Percentiles rank a stretch among this genome's conserved stretches.
These are phyloP conservation scores for Lachancea sp. DNA, from an alignment of 805 yeast species.

Conservation along the genomic window DNA sequence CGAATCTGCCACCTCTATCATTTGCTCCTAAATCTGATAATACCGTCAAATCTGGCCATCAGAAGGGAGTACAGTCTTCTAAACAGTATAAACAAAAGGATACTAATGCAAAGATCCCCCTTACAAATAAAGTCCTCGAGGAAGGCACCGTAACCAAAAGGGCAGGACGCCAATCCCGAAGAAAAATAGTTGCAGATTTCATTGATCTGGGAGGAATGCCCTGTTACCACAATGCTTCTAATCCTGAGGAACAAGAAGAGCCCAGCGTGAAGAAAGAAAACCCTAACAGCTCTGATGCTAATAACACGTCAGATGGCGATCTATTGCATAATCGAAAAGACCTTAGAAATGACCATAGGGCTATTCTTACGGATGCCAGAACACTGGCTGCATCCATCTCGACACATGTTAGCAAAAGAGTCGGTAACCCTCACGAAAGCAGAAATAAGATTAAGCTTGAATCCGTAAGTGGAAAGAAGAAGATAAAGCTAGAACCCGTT, in stretches of 20 bases:
- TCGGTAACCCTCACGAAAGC: neutral
- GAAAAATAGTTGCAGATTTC: conserved; percentile 16
- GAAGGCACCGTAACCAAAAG: neutral
- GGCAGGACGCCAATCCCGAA: conserved; percentile 5
- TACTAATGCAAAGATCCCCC: too few species aligned
- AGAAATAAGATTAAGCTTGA: conserved; percentile 21
- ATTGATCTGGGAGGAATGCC: conserved; percentile 14
- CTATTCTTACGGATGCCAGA: too few species aligned
- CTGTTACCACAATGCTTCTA: neutral
- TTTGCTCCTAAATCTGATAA: conserved; percentile 5
- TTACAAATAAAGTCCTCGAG: too few species aligned
- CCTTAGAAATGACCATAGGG: too few species aligned
- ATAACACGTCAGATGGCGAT: too few species aligned
- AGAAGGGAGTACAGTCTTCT: neutral
- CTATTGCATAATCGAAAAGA: too few species aligned
- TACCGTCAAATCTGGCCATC: neutral
- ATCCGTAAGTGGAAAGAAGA: conserved; percentile 6
- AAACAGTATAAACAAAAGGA: too few species aligned
- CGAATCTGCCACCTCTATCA: neutral
- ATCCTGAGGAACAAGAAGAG: too few species aligned
- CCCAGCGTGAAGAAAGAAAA: neutral
- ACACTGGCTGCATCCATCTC: conserved; percentile 26
- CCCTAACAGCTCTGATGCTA: too few species aligned
- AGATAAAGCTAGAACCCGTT: conserved; percentile 20
- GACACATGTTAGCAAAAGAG: neutral